Evolutionary conservation across 1,284 basidiomycete genomes (phyloP), one percentile per base, ranked within the genome.

Genomic region (Stereum hirsutum): DNA sequence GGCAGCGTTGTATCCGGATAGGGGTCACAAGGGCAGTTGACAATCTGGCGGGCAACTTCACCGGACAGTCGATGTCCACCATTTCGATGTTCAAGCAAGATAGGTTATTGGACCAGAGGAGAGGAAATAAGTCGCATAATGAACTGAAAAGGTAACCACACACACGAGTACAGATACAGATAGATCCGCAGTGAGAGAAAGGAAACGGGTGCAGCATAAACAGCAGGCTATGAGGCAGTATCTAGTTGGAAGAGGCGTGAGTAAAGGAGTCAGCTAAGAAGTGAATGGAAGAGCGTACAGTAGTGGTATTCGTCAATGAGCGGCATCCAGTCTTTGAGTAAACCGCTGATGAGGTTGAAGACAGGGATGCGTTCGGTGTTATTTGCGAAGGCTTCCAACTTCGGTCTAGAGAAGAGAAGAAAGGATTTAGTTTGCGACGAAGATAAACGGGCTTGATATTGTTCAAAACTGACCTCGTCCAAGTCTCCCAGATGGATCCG

Each of bases 251-350:
- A 12, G 14, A 38, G 6, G n/a, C 8, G 26, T 41, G 3, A 38
- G 21, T 21, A 36, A 19, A 27, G 11, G 24, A 26, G 46, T 48
- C 12, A 32, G 19, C 36, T 17, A 31, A 6, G 27, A 43, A 7
- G 43, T 27, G 21, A 14, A 24, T 5, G 25, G 17, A 6, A 11
- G 14, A 21, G 74, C 89, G 57, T 54, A 92, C 90, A 96, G 69
- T 93, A 96, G 68, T 95, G 86, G 66, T 95, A 95, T 58, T 93
- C 89, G 62, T 97, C 87, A 50, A 97, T 90, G 54, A 97, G 66
- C 8, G 91, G 91, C 50, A 96, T 76, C 83, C 94, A 97, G 56
- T 94, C 92, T 51, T 80, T 79, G 48, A 93, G 62, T 44, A 96
- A 68, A 19, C 81, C 79, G 44, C 89, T 78, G 25, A 92, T 63